Base-by-base conservation (phyloP, 495 filamentous ascomycete species). In the Penicillium paradoxum region DNA sequence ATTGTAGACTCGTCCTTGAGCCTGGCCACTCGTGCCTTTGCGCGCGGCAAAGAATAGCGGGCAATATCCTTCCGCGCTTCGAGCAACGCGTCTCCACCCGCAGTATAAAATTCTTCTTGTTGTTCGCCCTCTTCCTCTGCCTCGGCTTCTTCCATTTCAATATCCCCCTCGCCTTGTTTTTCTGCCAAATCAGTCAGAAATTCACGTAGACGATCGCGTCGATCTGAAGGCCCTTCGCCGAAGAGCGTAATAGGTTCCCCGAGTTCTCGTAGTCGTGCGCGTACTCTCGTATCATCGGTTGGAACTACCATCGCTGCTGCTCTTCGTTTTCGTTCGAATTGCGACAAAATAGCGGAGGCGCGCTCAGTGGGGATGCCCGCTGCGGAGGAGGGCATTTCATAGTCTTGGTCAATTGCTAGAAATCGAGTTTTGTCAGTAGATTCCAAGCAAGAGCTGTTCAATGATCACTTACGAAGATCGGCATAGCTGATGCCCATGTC, bases 51-150 rank as follows among this genome's bases (percentile, higher is more conserved):
- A 14, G 90, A 95, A 68, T 85, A 97, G 15, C 79, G 74, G 6
- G 93, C 95, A 49, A 99, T 95, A 8, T 83, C 79, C 63, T 82
- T 85, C 41, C 93, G 78, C 5, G 90, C 89, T 18, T 86, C 76
- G 15, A 96, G 73, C 10, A 99, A 72, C 44, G 87, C 87, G 9
- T 80, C 72, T 3, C 79, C 76, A 0, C 95, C 93, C 45, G 85
- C 80, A 0, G 92, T 96, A 65, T 97, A 99, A 65, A 97, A 97
- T 57, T 98, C 93, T 65, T 97, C 93, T 57, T 96, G 89, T 58
- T 90, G 84, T 40, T 91, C 87, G 5, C 68, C 83, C 27, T 79
- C 80, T n/a, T 76, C 79, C 24, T 67, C 73, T 8, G 63, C 74
- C 2, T 59, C 68, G 38, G 62, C 47, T 4, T 63, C 72, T 49